These are phyloP conservation scores for Monosporascus sp. DNA, from an alignment of 2,329 filamentous ascomycete genomes.

Conservation along the genomic window DNA sequence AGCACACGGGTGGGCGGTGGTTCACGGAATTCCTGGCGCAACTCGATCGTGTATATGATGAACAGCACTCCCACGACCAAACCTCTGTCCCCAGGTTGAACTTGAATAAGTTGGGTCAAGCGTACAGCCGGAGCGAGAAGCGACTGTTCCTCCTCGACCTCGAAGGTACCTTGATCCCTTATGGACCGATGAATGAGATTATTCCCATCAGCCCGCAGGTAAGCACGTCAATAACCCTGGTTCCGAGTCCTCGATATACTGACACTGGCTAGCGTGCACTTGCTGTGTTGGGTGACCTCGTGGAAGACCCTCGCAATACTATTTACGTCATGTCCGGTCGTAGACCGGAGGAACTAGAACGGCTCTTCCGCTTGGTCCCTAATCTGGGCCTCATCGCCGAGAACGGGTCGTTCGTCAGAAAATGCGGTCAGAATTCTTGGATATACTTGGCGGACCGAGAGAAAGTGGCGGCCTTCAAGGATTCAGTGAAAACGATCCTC, in stretches of 20 bases:
- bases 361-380: constrained; percentile 76
- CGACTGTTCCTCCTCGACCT: constrained; percentile 90
- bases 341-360: constrained; percentile 80
- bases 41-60: constrained; percentile 71
- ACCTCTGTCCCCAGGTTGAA: constrained; percentile 83
- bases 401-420: constrained; percentile 85
- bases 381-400: constrained; percentile 87
- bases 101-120: constrained; percentile 54
- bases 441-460: constrained; percentile 68
- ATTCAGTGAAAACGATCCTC: constrained; percentile 75
- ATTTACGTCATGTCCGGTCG: constrained; percentile 94
- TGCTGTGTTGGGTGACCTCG: constrained; percentile 74
- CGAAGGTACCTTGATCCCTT: constrained; percentile 85
- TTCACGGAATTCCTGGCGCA: constrained; percentile 68
- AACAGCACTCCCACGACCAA: constrained; percentile 79
- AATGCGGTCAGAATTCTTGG: constrained; percentile 66
- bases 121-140: constrained; percentile 61
- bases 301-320: constrained; percentile 73
- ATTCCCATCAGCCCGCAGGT: constrained; percentile 75
- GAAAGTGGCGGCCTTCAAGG: constrained; percentile 73
- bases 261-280: constrained; percentile 59
- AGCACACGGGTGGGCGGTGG: constrained; percentile 84
- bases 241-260: not conserved
- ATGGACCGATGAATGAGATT: constrained; percentile 78
- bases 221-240: constrained; percentile 11